Evolutionary conservation across 768 basidiomycete species (phyloP).

Genomic region (Tulasnella sp.): DNA sequence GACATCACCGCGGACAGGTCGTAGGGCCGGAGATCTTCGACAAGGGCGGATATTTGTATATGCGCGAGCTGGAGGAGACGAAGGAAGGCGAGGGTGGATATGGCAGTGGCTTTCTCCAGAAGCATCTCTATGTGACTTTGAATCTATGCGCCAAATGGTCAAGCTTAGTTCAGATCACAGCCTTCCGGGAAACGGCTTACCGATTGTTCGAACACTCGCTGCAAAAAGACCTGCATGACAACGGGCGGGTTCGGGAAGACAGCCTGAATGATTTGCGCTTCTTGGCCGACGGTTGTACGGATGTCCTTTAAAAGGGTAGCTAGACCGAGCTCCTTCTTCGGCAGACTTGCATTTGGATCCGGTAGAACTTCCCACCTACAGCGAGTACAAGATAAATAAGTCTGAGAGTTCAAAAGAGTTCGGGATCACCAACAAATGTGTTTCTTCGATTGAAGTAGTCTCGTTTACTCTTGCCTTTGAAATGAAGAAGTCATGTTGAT

Average conservation of each 20-base stretch:
- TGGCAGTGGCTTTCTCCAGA: conserved; percentile 63
- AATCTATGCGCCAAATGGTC: conserved; percentile 52
- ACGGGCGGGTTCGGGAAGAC: conserved; percentile 95
- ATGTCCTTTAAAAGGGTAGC: conserved; percentile 82
- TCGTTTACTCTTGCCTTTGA: conserved; percentile 71
- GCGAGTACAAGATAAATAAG: not conserved
- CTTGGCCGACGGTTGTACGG: conserved; percentile 83
- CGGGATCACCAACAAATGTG: conserved; percentile 46
- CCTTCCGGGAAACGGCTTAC: conserved; percentile 45
- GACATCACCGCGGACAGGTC: conserved; percentile 61
- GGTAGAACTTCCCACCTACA: conserved; percentile 76
- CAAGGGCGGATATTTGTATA: conserved; percentile 64
- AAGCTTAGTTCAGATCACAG: not conserved
- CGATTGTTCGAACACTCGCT: conserved; percentile 95
- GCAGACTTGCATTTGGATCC: conserved; percentile 72
- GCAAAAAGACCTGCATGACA: conserved; percentile 97
- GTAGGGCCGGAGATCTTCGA: conserved; percentile 88
- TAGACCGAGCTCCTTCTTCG: conserved; percentile 74
- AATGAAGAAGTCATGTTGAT: conserved; percentile 99
- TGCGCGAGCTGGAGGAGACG: conserved; percentile 88
- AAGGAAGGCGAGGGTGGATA: conserved; percentile 86
- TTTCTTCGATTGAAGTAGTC: conserved; percentile 51
- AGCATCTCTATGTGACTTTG: conserved; percentile 94
- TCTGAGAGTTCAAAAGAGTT: conserved; percentile 42
- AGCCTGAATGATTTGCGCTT: conserved; percentile 96